These are phyloP conservation scores for Trichoderma polysporum DNA, from an alignment of 2,329 filamentous ascomycete species.

Conservation along the genomic window DNA sequence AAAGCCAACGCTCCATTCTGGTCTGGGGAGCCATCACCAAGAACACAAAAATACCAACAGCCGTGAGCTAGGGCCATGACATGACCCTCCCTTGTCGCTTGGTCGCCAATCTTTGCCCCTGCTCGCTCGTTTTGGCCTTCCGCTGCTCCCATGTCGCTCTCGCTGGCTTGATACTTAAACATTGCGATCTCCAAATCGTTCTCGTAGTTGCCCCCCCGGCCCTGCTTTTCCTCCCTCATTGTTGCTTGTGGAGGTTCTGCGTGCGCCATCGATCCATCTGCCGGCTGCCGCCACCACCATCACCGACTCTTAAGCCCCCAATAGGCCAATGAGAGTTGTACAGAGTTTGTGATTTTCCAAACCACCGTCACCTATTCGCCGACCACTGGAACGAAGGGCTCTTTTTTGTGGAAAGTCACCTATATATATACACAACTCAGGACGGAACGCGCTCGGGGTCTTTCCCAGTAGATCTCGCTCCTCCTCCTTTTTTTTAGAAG, in stretches of 20 bases:
- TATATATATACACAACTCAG: not conserved
- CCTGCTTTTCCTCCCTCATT: constrained; percentile 15
- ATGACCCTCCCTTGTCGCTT: constrained; percentile 11
- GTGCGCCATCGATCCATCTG: constrained; percentile 4
- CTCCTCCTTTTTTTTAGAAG: not conserved
- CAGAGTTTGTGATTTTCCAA: constrained; percentile 5
- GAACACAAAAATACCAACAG: not conserved
- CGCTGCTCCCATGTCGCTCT: constrained; percentile 14
- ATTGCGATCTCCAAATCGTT: constrained; percentile 19
- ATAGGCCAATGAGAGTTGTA: not conserved
- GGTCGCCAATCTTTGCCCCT: constrained; percentile 17
- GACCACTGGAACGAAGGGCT: constrained; percentile 11
- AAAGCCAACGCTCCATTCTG: not conserved
- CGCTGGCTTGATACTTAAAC: constrained; percentile 17
- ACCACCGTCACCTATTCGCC: not conserved
- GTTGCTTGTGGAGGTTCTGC: constrained; percentile 17
- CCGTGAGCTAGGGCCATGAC: not conserved
- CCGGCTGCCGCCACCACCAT: constrained; percentile 13
- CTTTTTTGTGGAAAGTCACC: not conserved
- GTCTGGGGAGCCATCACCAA: not conserved
- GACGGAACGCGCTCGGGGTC: not conserved
- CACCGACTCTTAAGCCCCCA: not conserved
- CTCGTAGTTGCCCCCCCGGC: not conserved
- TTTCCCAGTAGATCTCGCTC: not conserved
- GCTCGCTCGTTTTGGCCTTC: constrained; percentile 5